Base-by-base conservation (phyloP, 192 early-diverging fungal genomes). In the Pilaira anomala region DNA sequence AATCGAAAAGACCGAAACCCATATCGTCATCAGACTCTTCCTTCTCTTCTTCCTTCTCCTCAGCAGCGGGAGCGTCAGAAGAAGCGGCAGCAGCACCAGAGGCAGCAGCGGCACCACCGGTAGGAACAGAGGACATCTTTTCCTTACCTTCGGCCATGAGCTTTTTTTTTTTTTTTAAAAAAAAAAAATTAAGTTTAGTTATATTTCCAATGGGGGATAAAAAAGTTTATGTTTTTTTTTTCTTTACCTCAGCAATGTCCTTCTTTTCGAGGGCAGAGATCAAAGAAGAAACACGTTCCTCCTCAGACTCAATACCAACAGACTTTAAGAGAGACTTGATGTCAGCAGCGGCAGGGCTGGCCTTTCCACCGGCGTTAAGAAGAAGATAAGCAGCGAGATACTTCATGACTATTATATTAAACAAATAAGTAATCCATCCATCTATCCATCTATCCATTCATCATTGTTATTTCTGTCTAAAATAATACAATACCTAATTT, bases 331-430 rank as follows among this genome's bases (percentile, higher is more conserved):
- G 85, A 66, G 78, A 78, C 75, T 85, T 83, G 85, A 98, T 85
- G 71, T 90, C 87, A 28, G 77, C 80, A 62, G 87, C 86, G 75
- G 89, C 73, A 69, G 94, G 93, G 66, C 86, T 65, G 64, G 82
- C 82, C 71, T 93, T 91, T 76, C 93, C 93, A 80, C 87, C 93
- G 79, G 91, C 83, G 76, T 85, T 82, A 78, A 94, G 88, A 76
- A 99, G 90, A 76, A 99, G 85, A 91, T 96, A 99, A 79, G 97
- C 97, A 72, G 93, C 95, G 75, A 99, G 83, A 83, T 92, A 91
- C 87, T 96, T 96, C 97, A 96, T 98, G 60, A 29, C 29, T 65
- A 40, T 16, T 48, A 61, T 22, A 39, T 28, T 53, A 22, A 45
- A 66, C 36, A 59, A 36, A 29, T 19, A 48, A 59, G 18, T 16